Base-by-base conservation (phyloP, 805 yeast genomes). In the Kodamaea laetipori region DNA sequence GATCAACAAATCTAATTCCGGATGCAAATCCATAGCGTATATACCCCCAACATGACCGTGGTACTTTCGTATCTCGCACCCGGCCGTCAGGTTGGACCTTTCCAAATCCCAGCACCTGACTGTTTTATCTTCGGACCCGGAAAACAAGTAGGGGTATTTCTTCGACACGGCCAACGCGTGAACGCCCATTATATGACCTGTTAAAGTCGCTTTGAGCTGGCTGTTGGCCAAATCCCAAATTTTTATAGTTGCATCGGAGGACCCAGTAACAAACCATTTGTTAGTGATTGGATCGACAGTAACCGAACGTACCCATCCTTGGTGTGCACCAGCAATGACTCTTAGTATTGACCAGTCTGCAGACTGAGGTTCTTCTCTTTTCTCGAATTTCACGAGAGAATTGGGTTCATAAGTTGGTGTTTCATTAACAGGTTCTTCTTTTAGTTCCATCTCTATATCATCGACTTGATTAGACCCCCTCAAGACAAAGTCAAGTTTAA, bases 71-170 rank as follows among this genome's bases (percentile, higher is more conserved):
- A 90, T 78, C 52, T 68, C 71, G 47, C 73, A 67, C 8, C 76
- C 76, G 10, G 66, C 56, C 1, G 61, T 48, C 2, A 87, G 80
- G 52, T 80, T 80, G 54, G 90, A 88, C 56, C 81, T 78, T 61
- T 92, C 98, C 52, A 94, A 72, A 68, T 94, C 99, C 97, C 98
- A 94, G 63, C 98, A 90, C 58, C 88, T 81, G 7, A 90, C 88
- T 18, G 90, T 75, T 61, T 90, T 90, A 61, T 94, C 99, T 58
- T 94, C 98, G 34, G 96, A 86, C 17, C 94, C 90, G 10, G 92
- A 80, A 60, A 90, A 94, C 70, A 94, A 67, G 61, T 92, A 92
- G 0, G 98, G 97, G 58, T 83, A 89, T 43, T 85, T 70, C 2
- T 74, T 69, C 0, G 96, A 86, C 0, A 92, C 76, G 0, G 76